Evolutionary conservation across 106 monocot genomes (phyloP).

Genomic region (Amphibolis antarctica): DNA sequence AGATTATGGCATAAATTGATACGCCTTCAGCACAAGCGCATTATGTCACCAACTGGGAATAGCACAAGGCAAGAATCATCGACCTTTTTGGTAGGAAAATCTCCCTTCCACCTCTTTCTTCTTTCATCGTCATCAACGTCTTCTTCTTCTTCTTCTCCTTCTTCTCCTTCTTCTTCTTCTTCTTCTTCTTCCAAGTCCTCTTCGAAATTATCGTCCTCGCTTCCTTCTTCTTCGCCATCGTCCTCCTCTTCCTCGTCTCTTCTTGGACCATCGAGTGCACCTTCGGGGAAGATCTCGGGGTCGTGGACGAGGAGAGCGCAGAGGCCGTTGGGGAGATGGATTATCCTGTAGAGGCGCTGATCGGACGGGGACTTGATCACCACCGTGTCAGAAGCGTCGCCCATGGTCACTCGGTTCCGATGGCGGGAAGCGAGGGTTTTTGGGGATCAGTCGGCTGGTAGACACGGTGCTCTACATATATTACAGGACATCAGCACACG

Average conservation of each 20-base stretch:
- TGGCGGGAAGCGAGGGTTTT: no score
- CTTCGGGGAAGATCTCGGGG: slow-evolving; percentile 84
- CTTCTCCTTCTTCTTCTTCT: slow-evolving; percentile 29
- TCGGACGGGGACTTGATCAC: slow-evolving; percentile 78
- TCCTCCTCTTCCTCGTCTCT: neutral
- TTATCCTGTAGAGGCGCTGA: slow-evolving; percentile 46
- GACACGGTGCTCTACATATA: no score
- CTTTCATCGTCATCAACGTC: slow-evolving; percentile 31
- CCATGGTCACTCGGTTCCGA: slow-evolving; percentile 14
- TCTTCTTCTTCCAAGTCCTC: slow-evolving; percentile 21
- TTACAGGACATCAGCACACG: no score
- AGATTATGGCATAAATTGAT: no score
- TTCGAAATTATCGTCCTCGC: slow-evolving; percentile 14
- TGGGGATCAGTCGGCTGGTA: no score
- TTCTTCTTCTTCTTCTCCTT: slow-evolving; percentile 33
- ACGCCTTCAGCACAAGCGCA: no score
- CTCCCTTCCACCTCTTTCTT: slow-evolving; percentile 25
- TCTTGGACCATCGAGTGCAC: slow-evolving; percentile 5
- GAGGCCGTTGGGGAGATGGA: slow-evolving; percentile 77
- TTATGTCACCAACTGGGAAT: neutral
- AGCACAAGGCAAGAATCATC: neutral
- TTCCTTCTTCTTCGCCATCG: slow-evolving; percentile 13
- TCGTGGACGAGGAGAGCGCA: slow-evolving; percentile 76
- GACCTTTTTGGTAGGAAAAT: slow-evolving; percentile 64
- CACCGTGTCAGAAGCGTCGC: slow-evolving; percentile 24